A percentile compares a stretch with the other conserved stretches of the same genome.
Evolutionary conservation across 192 early-diverging fungal species (phyloP).

Genomic region (Endogone sp.): DNA sequence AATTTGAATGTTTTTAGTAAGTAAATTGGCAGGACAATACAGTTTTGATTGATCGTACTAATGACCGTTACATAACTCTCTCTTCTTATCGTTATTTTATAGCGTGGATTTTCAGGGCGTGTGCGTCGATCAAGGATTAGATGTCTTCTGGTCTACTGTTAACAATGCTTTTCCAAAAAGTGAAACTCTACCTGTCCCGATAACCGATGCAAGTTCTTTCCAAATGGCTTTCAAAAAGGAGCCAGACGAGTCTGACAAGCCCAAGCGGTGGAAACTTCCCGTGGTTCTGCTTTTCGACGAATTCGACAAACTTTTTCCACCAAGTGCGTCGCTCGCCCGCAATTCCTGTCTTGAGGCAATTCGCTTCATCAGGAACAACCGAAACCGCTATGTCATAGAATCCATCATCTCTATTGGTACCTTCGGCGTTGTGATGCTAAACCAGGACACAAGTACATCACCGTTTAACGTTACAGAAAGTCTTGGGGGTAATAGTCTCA

Average conservation of each 20-base stretch:
- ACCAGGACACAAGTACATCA: conserved; percentile 3
- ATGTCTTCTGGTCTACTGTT: too few relatives aligned
- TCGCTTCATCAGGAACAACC: conserved; percentile 6
- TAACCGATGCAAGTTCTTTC: too few relatives aligned
- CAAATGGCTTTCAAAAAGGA: too few relatives aligned
- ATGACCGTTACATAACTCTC: too few relatives aligned
- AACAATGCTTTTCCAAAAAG: too few relatives aligned
- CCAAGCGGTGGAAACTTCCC: neutral
- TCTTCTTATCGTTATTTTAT: too few relatives aligned
- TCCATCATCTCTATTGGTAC: conserved; percentile 9
- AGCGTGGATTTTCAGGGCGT: too few relatives aligned
- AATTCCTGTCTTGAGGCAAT: conserved; percentile 10
- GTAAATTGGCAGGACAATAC: too few relatives aligned
- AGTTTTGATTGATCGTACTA: too few relatives aligned
- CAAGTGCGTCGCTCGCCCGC: neutral
- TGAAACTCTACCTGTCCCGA: too few relatives aligned
- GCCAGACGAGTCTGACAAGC: neutral
- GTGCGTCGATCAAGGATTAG: too few relatives aligned
- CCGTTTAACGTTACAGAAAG: conserved; percentile 12
- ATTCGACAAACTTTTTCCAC: conserved; percentile 2
- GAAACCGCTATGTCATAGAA: neutral
- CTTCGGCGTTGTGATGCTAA: conserved; percentile 11
- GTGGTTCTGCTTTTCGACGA: conserved; percentile 12
- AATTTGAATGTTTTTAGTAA: too few relatives aligned
- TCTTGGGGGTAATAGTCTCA: conserved; percentile 9